These are phyloP conservation scores for Calonectria ilicicola DNA, from an alignment of 2,329 filamentous ascomycete species.

Conservation along the genomic window DNA sequence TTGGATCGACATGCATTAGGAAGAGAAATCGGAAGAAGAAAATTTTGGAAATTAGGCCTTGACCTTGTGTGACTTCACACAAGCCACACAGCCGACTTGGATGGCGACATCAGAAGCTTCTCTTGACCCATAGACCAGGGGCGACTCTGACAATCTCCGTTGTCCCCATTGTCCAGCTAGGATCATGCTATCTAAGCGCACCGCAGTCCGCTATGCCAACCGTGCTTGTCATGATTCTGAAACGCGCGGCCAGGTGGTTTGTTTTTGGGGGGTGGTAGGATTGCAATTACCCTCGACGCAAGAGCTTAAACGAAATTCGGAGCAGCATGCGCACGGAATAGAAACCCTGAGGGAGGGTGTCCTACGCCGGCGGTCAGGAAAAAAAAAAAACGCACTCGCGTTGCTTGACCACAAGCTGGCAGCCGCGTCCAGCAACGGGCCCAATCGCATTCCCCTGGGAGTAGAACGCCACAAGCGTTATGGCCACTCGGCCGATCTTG, in stretches of 20 bases:
- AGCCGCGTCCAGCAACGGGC: not conserved
- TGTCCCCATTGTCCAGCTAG: conserved; percentile 24
- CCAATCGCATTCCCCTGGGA: not conserved
- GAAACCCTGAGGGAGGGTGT: not conserved
- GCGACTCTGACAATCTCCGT: conserved; percentile 40
- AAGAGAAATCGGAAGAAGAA: conserved; percentile 12
- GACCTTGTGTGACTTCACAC: conserved; percentile 17
- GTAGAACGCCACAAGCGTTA: not conserved
- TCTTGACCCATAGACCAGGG: not conserved
- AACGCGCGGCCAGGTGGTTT: conserved; percentile 32
- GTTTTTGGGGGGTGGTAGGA: conserved; percentile 21
- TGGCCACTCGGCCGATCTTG: not conserved
- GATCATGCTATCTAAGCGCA: conserved; percentile 29
- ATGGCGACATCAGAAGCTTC: conserved; percentile 12
- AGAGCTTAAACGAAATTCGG: conserved; percentile 16
- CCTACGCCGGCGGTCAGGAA: conserved; percentile 4
- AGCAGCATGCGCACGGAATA: not conserved
- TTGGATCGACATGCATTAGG: conserved; percentile 12
- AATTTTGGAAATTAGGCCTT: not conserved
- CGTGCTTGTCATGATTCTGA: conserved; percentile 36
- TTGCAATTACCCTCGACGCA: conserved; percentile 28
- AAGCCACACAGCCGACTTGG: not conserved
- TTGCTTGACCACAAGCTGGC: not conserved
- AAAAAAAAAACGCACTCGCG: conserved; percentile 14
- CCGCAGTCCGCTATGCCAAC: conserved; percentile 25